These are phyloP conservation scores for Toxicodendron radicans DNA, from an alignment of 345 rosid species.

Conservation along the genomic window DNA sequence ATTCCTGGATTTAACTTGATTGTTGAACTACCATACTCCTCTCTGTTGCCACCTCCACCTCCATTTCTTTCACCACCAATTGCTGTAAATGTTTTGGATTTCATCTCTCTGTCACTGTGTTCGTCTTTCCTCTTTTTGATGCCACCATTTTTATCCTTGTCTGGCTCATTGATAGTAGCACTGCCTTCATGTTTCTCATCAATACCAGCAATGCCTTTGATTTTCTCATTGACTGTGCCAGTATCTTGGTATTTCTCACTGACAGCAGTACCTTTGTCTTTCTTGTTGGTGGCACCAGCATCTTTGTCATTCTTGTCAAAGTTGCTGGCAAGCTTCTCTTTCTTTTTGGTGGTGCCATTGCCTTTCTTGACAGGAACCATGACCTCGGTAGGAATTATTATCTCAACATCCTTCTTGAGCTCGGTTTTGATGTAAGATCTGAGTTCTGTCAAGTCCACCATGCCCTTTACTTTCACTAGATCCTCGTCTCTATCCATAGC, in stretches of 20 bases:
- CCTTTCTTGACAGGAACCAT: background rate
- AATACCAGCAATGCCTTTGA: background rate
- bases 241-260: background rate
- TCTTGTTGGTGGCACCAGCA: background rate
- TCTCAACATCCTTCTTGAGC: constrained; percentile 16
- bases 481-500: background rate
- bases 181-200: background rate
- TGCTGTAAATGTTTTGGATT: background rate
- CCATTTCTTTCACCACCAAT: background rate
- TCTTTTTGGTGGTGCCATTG: background rate
- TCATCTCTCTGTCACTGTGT: background rate
- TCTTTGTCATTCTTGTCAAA: background rate
- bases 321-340: background rate
- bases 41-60: background rate
- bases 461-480: constrained; percentile 18
- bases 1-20: background rate
- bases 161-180: background rate
- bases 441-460: constrained; percentile 6
- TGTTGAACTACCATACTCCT: background rate
- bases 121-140: background rate
- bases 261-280: background rate
- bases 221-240: background rate
- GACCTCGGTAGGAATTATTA: background rate
- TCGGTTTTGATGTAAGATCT: background rate
- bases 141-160: background rate